These are phyloP conservation scores for Helicostylum pulchrum DNA, from an alignment of 192 early-diverging fungal genomes.

Conservation along the genomic window DNA sequence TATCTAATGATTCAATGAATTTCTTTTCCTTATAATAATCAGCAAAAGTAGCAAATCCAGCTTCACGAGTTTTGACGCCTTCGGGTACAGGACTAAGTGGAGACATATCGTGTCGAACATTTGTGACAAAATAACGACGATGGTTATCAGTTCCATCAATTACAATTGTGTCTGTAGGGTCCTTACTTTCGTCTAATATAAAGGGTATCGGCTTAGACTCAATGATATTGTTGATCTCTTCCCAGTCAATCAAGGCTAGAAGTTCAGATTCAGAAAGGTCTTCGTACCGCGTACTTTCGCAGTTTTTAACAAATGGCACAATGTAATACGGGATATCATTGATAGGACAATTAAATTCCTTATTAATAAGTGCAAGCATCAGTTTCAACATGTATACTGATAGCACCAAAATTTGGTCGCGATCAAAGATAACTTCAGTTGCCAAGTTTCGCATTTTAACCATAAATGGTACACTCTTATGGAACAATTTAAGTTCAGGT, in stretches of 20 bases:
- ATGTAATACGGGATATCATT: conserved; percentile 53
- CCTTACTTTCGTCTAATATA: conserved; percentile 18
- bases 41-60: conserved; percentile 32
- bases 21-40: conserved; percentile 42
- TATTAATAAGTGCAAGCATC: conserved; percentile 44
- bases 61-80: conserved; percentile 25
- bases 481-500: conserved; percentile 32
- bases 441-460: conserved; percentile 23
- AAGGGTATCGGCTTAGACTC: conserved; percentile 13
- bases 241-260: conserved; percentile 42
- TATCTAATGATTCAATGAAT: background rate
- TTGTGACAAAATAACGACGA: conserved; percentile 44
- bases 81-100: conserved; percentile 28
- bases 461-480: conserved; percentile 22
- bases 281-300: conserved; percentile 32
- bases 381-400: conserved; percentile 53
- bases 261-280: conserved; percentile 23
- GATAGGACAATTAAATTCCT: conserved; percentile 46
- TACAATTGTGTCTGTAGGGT: conserved; percentile 31
- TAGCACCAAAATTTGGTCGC: conserved; percentile 40
- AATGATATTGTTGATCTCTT: conserved; percentile 33
- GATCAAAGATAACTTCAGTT: conserved; percentile 21
- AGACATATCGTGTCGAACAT: conserved; percentile 28
- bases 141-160: conserved; percentile 39
- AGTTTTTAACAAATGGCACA: conserved; percentile 40